Base-by-base conservation (phyloP, 2,329 filamentous ascomycete species). In the Orbilia blumenaviensis region DNA sequence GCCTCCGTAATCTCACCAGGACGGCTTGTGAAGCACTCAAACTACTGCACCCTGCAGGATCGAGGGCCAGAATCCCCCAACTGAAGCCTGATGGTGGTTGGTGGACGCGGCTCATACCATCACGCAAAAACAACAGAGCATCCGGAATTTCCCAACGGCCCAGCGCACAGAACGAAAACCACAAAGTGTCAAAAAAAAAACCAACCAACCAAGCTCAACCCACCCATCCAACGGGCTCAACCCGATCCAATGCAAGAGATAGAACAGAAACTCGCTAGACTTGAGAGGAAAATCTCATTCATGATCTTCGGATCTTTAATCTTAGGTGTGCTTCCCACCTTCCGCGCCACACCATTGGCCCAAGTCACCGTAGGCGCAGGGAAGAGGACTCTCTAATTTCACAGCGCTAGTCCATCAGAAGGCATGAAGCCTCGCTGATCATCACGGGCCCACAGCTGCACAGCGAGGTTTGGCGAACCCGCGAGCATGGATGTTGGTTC, bases 321-420 rank as follows among this genome's bases (percentile, higher is more conserved):
- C 52, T 56, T 27, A 63, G 42, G 14, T 27, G 42, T 46, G 21
- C 16, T 44, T 42, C 16, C 25, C 34, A 74, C 14, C 50, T 41
- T 29, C 48, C 48, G 36, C 21, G 69, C 32, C 29, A 66, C 50
- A 61, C 61, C 9, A 74, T 74, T 74, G 69, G 69, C 56, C 62
- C 69, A 56, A 38, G 58, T 42, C 48, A 25, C 67, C 58, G 60
- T 66, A 60, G 52, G 48, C 60, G 67, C 60, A 66, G 67, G 67
- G 67, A 72, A 64, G 32, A 72, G 41, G 58, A 54, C 61, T 66
- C 68, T 64, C 60, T 69, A 73, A 71, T 73, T 66, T 73, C 68
- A 38, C 36, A 38, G 56, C 71, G 63, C 71, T 68, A 75, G 50
- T 25, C 71, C 56, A n/a, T 23, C 63, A 62, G 42, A 16, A 75